These are phyloP conservation scores for Malania oleifera DNA, from an alignment of 164 flowering plant genomes.

Conservation along the genomic window DNA sequence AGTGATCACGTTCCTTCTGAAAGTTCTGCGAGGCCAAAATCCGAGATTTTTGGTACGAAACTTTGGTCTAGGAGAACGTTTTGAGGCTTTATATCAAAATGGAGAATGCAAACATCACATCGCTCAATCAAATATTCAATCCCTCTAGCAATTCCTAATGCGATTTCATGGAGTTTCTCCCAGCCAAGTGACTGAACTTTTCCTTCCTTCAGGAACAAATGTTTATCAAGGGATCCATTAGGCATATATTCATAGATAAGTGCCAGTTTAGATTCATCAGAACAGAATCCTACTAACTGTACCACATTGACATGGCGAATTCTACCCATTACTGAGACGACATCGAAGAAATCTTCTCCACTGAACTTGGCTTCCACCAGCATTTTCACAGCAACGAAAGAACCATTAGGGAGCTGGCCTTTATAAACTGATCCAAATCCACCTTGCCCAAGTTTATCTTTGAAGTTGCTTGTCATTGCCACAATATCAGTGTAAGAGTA, in stretches of 20 bases:
- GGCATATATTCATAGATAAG: conserved; percentile 11
- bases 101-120: conserved; percentile 9
- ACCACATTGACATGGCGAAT: conserved; percentile 6
- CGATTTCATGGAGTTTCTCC: conserved; percentile 13
- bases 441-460: conserved; percentile 6
- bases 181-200: neutral
- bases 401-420: neutral
- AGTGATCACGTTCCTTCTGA: neutral
- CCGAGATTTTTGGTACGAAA: conserved; percentile 17
- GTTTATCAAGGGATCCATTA: conserved; percentile 5
- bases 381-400: conserved; percentile 6
- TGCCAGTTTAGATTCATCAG: conserved; percentile 1
- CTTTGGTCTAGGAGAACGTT: conserved; percentile 10
- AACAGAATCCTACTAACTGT: conserved; percentile 4
- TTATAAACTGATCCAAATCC: conserved; percentile 6
- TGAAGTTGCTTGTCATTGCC: conserved; percentile 2
- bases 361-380: neutral
- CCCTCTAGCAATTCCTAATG: conserved; percentile 16
- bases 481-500: conserved; percentile 11
- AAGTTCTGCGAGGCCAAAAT: conserved; percentile 18
- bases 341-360: conserved; percentile 1
- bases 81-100: conserved; percentile 22
- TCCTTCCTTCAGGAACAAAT: neutral
- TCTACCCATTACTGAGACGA: neutral
- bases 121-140: conserved; percentile 11